These are phyloP conservation scores for Elongisporangium prolatum DNA, from an alignment of 352 stramenopile genomes.

Conservation along the genomic window DNA sequence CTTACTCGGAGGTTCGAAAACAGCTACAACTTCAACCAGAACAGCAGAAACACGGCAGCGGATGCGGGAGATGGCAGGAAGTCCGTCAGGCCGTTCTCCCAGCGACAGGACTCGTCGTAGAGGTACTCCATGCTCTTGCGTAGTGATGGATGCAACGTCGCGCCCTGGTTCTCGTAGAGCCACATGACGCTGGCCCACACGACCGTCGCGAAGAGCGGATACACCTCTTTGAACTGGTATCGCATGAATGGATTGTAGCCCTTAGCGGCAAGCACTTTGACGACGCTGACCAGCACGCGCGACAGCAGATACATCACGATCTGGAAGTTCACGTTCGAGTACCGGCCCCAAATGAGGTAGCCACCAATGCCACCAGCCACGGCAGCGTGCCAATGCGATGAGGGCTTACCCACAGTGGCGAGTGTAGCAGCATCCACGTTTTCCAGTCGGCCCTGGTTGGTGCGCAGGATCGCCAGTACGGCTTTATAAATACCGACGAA, in stretches of 20 bases:
- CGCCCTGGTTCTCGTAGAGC: constrained; percentile 82
- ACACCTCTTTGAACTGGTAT: constrained; percentile 70
- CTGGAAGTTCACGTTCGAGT: constrained; percentile 87
- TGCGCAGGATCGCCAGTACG: constrained; percentile 56
- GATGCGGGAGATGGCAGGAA: constrained; percentile 80
- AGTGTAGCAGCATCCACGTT: constrained; percentile 15
- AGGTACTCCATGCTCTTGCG: constrained; percentile 88
- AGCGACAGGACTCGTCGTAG: constrained; percentile 83
- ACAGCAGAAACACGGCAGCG: constrained; percentile 52
- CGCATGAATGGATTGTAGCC: constrained; percentile 59
- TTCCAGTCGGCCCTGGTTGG: constrained; percentile 38
- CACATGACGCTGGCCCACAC: constrained; percentile 84
- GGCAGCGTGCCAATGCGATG: constrained; percentile 70
- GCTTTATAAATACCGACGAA: constrained; percentile 89
- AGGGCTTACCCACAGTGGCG: constrained; percentile 54
- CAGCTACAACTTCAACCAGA: constrained; percentile 42
- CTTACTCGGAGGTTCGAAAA: too few species aligned
- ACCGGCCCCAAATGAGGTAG: constrained; percentile 82
- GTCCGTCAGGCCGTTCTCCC: constrained; percentile 58
- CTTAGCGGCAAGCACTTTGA: constrained; percentile 59
- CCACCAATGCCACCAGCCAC: constrained; percentile 71
- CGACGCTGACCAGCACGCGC: constrained; percentile 59
- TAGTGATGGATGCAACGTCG: constrained; percentile 74
- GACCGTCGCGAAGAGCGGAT: constrained; percentile 69
- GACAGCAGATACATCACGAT: constrained; percentile 89